Base-by-base conservation (phyloP, 2,329 filamentous ascomycete species). In the Stromatinia cepivora region DNA sequence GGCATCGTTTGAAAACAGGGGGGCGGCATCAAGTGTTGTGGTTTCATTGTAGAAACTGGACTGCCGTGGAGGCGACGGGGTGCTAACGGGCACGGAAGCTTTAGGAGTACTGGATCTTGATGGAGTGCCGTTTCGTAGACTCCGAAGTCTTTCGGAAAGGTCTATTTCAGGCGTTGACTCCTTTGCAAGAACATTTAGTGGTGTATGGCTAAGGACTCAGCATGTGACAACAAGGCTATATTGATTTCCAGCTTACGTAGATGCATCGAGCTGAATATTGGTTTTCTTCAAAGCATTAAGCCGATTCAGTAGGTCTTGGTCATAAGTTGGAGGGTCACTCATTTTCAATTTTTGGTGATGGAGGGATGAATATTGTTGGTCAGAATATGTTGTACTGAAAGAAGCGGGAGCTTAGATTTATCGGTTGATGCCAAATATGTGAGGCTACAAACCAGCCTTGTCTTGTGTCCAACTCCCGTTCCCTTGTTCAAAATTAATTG, bases 241-340 rank as follows among this genome's bases (percentile, higher is more conserved):
- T 64, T 39, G 46, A 15, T 52, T 28, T 52, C n/a, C 48, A 28
- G 63, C 31, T 70, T 72, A 77, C 76, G 73, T 76, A 67, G 73
- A 68, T 22, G 73, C 52, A 34, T 75, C 71, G 31, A 77, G 69
- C 52, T 71, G 69, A 28, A 78, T 72, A 56, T 56, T 75, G n/a
- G 77, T 76, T 70, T 76, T 77, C 70, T 76, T 77, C 15, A 78
- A 73, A 13, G 76, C 76, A 67, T 78, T 78, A 17, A 78, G 71
- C 15, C 77, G 75, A 34, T 73, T 70, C 5, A 78, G 72, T 17
- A 78, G 76, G 61, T 73, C 64, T 61, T 76, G 69, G 52, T 78
- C 77, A 58, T 75, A 76, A 62, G 68, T 73, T 56, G 73, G 73
- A 58, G 72, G 76, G 57, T 73, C 70, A 70, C 72, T 72, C 77